Base-by-base conservation (phyloP, 192 early-diverging fungal species). In the Coemansia brasiliensis region DNA sequence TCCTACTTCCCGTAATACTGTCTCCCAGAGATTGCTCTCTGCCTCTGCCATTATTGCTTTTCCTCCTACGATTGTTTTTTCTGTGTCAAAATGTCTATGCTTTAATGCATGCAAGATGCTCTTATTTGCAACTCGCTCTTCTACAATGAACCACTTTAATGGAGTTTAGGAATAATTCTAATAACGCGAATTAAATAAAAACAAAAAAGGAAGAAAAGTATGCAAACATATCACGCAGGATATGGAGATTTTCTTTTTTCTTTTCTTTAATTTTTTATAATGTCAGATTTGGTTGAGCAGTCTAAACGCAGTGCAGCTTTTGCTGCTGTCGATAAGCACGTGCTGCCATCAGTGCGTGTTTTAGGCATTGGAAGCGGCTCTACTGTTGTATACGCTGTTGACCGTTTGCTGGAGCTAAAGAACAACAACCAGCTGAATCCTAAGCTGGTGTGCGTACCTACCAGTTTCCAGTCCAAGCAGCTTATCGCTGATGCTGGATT, bases 351-450 rank as follows among this genome's bases (percentile, higher is more conserved):
- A 1, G 84, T 86, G 37, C 84, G 82, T 27, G 86, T 94, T 11
- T 83, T 98, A 27, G 95, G 95, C 29, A 88, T 98, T 35, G 94
- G 94, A 1, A 88, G 86, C 40, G 90, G 90, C 4, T 90, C 89
- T 9, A 92, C 95, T 4, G 88, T 97, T 4, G 91, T 95, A 5
- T 92, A 92, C 69, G 91, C 88, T 46, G 86, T 94, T 13, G 86
- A 92, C 38, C 87, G 92, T 25, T 84, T 97, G 44, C 61, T 85
- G 1, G 85, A 93, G 63, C 72, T 84, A n/a, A 65, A 82, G 38
- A 86, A 87, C 40, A 48, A 66, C 54, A 58, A 59, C 53, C 69
- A 84, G 52, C 69, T 75, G 26, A 49, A 62, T 39, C 82, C 85
- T 13, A 70, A 87, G 52, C 82, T 93, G 25, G 86, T 92, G 3